Evolutionary conservation across 768 basidiomycete species (phyloP), one percentile per base, ranked within the genome.

Genomic region (Hortiboletus campestris): DNA sequence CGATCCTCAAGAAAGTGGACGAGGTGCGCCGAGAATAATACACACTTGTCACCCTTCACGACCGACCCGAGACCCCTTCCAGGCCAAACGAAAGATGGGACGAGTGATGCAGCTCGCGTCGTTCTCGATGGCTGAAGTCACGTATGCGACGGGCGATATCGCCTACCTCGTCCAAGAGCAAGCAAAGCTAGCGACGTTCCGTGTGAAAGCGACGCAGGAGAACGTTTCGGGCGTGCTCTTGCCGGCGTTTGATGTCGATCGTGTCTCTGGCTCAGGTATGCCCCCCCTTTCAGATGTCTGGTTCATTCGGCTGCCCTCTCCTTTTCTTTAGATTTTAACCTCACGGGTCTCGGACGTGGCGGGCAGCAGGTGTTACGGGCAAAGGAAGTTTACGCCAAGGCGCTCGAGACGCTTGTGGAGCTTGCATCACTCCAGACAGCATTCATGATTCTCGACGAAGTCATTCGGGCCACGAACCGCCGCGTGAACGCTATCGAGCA

Each of bases 61-160:
- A 50, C 38, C 60, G 39, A 63, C 69, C 44, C 72, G 62, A 55
- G 60, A 51, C 62, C 52, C 6, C 58, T 57, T 60, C 19, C 55
- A 98, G 95, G 96, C 97, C 11, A 99, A 99, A 73, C 84, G 94
- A 56, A 95, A 98, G 77, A 99, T 98, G 97, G 97, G 97, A 31
- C 82, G 91, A 56, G 95, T 98, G 25, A 97, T 99, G 87, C 97
- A 99, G 72, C 81, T 98, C 48, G 97, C 97, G 25, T 98, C 97
- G 40, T 97, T 99, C 80, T 97, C 95, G 41, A 88, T 98, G 77
- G 97, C 97, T 0, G 96, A 98, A 73, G 97, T 99, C 61, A 96
- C 95, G 19, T 99, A 98, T 75, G 86, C 95, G 34, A 96, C 97
- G 10, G 92, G 92, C 61, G 97, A 98, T 69, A 98, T 99, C 67